These are phyloP conservation scores for Gomphus sp. DNA, from an alignment of 1,284 basidiomycete species.

Conservation along the genomic window DNA sequence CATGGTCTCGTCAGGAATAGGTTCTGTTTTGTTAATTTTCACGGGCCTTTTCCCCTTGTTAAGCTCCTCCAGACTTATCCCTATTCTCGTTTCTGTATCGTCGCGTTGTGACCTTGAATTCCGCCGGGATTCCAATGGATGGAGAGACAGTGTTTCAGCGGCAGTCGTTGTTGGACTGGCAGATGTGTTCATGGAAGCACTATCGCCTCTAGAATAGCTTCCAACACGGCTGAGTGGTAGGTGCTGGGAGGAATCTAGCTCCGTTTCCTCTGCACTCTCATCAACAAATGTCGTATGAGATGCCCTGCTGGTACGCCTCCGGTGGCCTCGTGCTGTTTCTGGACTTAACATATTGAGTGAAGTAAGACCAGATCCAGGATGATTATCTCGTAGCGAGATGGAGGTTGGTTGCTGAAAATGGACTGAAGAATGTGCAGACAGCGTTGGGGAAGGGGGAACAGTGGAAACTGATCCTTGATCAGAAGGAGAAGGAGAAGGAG, in stretches of 20 bases:
- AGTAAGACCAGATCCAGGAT: constrained; percentile 50
- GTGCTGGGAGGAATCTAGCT: constrained; percentile 21
- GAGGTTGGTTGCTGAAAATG: constrained; percentile 42
- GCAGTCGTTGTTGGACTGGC: constrained; percentile 7
- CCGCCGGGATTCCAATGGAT: constrained; percentile 23
- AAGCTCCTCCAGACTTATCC: constrained; percentile 23
- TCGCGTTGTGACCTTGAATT: constrained; percentile 4
- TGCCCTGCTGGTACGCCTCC: constrained; percentile 32
- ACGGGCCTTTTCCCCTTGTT: constrained; percentile 25
- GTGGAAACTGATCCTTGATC: constrained; percentile 10
- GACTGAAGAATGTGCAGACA: constrained; percentile 53
- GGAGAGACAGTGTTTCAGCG: constrained; percentile 15
- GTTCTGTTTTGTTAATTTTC: constrained; percentile 21
- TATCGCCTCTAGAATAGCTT: constrained; percentile 28
- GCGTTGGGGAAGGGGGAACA: constrained; percentile 61
- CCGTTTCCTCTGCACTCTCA: constrained; percentile 30
- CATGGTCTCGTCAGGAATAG: constrained; percentile 41
- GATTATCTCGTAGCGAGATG: constrained; percentile 59
- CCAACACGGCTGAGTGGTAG: constrained; percentile 19
- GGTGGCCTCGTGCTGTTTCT: constrained; percentile 27
- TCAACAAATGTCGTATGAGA: constrained; percentile 29
- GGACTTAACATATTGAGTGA: constrained; percentile 50
- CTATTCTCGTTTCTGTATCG: constrained; percentile 12
- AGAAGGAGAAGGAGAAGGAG: constrained; percentile 8
- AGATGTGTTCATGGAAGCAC: constrained; percentile 23